Conservation (phyloP, 306 rosid genomes). For the Vigna mungo region DNA sequence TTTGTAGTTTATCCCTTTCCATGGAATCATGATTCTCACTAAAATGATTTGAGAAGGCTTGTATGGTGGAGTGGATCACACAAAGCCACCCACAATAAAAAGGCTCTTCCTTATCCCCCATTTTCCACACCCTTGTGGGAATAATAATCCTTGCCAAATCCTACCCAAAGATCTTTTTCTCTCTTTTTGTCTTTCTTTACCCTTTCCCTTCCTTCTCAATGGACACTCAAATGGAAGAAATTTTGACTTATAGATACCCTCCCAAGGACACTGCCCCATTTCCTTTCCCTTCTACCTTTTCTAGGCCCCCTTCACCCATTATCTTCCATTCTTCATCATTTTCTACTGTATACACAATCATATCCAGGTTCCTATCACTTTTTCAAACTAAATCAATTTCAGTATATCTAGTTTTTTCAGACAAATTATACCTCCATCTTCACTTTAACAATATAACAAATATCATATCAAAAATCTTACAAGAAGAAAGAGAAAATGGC, state of each 20-base stretch:
- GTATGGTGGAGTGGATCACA: constrained; percentile 34
- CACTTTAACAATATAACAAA: no score
- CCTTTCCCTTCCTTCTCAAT: constrained; percentile 28
- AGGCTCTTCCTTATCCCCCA: constrained; percentile 16
- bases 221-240: background rate
- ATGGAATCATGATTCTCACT: constrained; percentile 36
- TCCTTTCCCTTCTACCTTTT: constrained; percentile 18
- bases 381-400: background rate
- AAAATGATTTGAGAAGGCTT: constrained; percentile 41
- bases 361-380: background rate
- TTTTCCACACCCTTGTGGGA: constrained; percentile 37
- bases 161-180: constrained; percentile 37
- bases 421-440: no score
- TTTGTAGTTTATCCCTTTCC: constrained; percentile 38
- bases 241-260: constrained; percentile 48
- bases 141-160: constrained; percentile 48
- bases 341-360: constrained; percentile 8
- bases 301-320: constrained; percentile 27
- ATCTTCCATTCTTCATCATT: constrained; percentile 14
- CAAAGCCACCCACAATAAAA: constrained; percentile 45
- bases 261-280: constrained; percentile 41
- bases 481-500: background rate
- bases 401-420: no score
- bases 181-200: constrained; percentile 40
- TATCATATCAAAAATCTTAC: no score